These are phyloP conservation scores for Blastobotrys parvus DNA, from an alignment of 805 yeast species.

Conservation along the genomic window DNA sequence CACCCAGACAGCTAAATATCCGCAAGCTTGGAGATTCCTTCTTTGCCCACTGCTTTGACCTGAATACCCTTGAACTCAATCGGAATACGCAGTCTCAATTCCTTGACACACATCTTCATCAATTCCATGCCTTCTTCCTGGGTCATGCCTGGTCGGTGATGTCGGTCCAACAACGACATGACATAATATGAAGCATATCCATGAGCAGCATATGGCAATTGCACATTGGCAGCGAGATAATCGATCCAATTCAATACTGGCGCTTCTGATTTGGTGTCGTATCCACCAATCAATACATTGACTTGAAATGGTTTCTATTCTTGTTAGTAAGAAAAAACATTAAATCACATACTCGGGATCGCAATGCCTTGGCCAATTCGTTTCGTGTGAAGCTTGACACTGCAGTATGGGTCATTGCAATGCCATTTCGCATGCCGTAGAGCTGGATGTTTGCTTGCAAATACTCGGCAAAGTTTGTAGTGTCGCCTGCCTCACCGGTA, in stretches of 20 bases:
- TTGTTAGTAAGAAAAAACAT: conserved; percentile 19
- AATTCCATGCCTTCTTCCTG: conserved; percentile 72
- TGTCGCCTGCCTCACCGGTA: conserved; percentile 95
- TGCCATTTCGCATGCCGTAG: conserved; percentile 74
- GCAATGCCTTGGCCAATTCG: conserved; percentile 75
- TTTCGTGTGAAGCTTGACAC: conserved; percentile 83
- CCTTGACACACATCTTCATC: conserved; percentile 64
- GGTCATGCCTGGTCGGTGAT: conserved; percentile 69
- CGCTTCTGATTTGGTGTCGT: conserved; percentile 46
- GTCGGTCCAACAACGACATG: conserved; percentile 81
- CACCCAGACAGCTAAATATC: conserved; percentile 5
- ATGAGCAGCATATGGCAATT: conserved; percentile 93
- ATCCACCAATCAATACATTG: conserved; percentile 82
- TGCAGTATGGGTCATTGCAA: conserved; percentile 76
- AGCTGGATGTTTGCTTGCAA: conserved; percentile 88
- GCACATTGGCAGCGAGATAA: conserved; percentile 85
- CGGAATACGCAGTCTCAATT: conserved; percentile 79
- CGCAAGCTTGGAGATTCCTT: conserved; percentile 34
- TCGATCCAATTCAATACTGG: conserved; percentile 85
- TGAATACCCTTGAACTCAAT: conserved; percentile 86
- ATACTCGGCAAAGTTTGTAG: conserved; percentile 90
- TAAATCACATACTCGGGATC: conserved; percentile 47
- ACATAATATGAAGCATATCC: conserved; percentile 98
- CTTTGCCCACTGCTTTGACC: conserved; percentile 58
- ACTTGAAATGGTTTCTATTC: conserved; percentile 81